Base-by-base conservation (phyloP, 148 eudicot genomes). In the Gaultheria prostrata region DNA sequence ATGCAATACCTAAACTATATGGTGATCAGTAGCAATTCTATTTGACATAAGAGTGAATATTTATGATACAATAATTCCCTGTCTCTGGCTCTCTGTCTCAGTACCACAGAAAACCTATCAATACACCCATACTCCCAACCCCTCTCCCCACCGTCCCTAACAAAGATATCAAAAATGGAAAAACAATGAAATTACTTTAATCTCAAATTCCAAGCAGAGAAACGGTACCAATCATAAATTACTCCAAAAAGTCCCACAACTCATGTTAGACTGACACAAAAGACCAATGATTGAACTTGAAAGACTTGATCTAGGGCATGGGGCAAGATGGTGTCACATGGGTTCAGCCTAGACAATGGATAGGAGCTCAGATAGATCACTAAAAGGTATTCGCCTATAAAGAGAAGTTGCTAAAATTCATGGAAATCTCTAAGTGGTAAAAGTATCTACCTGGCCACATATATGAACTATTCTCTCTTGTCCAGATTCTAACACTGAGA, bases 271-370 rank as follows among this genome's bases (percentile, higher is more conserved):
- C 63, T 30, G 17, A 18, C 75, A 10, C 69, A 14, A 30, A 61
- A n/a, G 72, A 59, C 69, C 69, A 13, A 39, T 21, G 30, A 56
- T 57, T 56, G 24, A 59, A 61, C 18, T 21, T 24, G 26, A 24
- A 80, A 21, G 21, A 57, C 59, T n/a, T 3, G 59, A 39, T 69
- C 72, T 57, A 21, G 49, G 63, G 6, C 72, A 61, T n/a, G 24
- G 21, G 83, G 45, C 30, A 49, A 71, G 65, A 82, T 71, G 83
- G 67, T 30, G 49, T 70, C 83, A 82, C 50, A 71, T 70, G 65
- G 63, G 20, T 32, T 69, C 32, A 6, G 65, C 49, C 30, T 12
- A 51, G 28, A 33, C 50, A 6, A 82, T 71, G 32, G 77, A 26
- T 49, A 14, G 45, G 24, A 49, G 72, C 53, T 12, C 74, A 35